Conservation (phyloP, 805 yeast genomes). For the Metschnikowia koreensis region DNA sequence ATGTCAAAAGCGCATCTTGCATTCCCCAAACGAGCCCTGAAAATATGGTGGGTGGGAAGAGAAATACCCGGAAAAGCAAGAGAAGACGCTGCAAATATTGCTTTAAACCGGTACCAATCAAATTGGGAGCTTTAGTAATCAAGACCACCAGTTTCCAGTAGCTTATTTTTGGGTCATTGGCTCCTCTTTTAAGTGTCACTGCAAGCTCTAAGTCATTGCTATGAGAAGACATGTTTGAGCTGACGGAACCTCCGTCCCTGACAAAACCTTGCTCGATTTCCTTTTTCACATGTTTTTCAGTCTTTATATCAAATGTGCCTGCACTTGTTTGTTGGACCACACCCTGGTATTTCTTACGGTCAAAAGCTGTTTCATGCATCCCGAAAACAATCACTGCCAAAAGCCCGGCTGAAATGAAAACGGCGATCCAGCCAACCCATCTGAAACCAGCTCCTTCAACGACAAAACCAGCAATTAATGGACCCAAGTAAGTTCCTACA, state of each 20-base stretch:
- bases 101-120: slow-evolving; percentile 62
- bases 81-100: slow-evolving; percentile 57
- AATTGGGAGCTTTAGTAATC: slow-evolving; percentile 56
- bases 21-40: slow-evolving; percentile 79
- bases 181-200: slow-evolving; percentile 29
- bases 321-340: slow-evolving; percentile 7
- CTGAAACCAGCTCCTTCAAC: slow-evolving; percentile 60
- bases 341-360: slow-evolving; percentile 38
- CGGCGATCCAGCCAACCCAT: slow-evolving; percentile 80
- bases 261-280: background rate
- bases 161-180: slow-evolving; percentile 36
- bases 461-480: slow-evolving; percentile 74
- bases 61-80: slow-evolving; percentile 53
- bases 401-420: slow-evolving; percentile 47
- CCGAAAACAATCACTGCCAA: slow-evolving; percentile 53
- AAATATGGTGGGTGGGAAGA: slow-evolving; percentile 61
- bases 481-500: slow-evolving; percentile 76
- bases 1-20: slow-evolving; percentile 73
- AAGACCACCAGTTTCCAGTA: slow-evolving; percentile 48
- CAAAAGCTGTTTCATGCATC: slow-evolving; percentile 68
- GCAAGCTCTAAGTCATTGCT: slow-evolving; percentile 15
- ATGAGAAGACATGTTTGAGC: slow-evolving; percentile 15
- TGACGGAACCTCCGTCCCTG: slow-evolving; percentile 8
- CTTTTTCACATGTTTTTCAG: slow-evolving; percentile 2
- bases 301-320: background rate